These are phyloP conservation scores for Saccharum spontaneum DNA, from an alignment of 176 grass and related monocot genomes.

Conservation along the genomic window DNA sequence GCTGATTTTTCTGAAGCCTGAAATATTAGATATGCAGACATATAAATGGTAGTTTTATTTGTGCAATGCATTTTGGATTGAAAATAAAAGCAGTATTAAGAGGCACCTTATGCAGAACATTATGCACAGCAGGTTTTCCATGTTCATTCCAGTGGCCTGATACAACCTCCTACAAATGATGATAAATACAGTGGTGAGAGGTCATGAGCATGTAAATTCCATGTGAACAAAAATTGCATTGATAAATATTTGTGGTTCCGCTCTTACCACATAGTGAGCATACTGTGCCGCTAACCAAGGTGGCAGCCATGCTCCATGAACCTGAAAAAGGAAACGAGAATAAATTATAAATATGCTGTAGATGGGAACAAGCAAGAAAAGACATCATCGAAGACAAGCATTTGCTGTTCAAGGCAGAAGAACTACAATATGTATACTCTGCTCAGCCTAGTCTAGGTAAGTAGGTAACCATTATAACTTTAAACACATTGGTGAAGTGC, in stretches of 20 bases:
- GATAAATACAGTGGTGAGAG: neutral
- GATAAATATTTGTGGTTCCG: neutral
- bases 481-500: neutral
- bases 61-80: slow-evolving; percentile 8
- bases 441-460: slow-evolving; percentile 2
- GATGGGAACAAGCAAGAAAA: neutral
- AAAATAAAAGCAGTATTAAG: slow-evolving; percentile 16
- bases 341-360: slow-evolving; percentile 9
- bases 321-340: slow-evolving; percentile 41
- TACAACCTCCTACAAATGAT: slow-evolving; percentile 62
- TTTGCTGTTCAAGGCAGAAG: neutral
- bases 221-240: neutral
- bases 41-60: neutral
- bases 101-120: slow-evolving; percentile 63
- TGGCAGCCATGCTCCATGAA: slow-evolving; percentile 96
- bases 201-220: neutral
- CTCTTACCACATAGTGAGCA: slow-evolving; percentile 52
- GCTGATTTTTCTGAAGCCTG: slow-evolving; percentile 84
- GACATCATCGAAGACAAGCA: neutral
- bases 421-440: neutral
- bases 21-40: slow-evolving; percentile 24
- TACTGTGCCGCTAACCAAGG: slow-evolving; percentile 77
- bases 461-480: neutral
- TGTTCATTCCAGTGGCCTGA: slow-evolving; percentile 75
- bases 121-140: slow-evolving; percentile 68